These are phyloP conservation scores for Umbelopsis isabellina DNA, from an alignment of 192 early-diverging fungal genomes.

Conservation along the genomic window DNA sequence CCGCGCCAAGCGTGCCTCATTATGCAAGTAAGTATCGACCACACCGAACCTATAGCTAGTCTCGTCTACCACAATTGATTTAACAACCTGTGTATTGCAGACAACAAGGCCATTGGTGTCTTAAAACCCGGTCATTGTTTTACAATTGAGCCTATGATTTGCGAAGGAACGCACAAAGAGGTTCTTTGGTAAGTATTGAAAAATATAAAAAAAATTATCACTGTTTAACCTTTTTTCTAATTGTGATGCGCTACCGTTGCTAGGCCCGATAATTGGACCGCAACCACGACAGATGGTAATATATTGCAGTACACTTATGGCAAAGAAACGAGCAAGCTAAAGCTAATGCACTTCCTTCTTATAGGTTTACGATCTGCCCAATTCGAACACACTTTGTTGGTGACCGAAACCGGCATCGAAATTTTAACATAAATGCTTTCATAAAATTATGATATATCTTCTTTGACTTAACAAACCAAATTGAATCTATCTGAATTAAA, in stretches of 20 bases:
- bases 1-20: conserved; percentile 88
- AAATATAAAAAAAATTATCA: not conserved
- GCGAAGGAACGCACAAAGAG: conserved; percentile 74
- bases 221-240: not conserved
- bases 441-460: too few species aligned
- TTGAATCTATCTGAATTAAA: too few species aligned
- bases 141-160: conserved; percentile 99
- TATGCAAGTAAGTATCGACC: conserved; percentile 65
- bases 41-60: not conserved
- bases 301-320: conserved; percentile 1
- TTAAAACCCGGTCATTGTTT: conserved; percentile 96
- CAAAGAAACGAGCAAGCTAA: too few species aligned
- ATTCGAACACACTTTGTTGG: conserved; percentile 95
- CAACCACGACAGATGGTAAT: conserved; percentile 90
- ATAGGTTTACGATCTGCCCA: conserved; percentile 72
- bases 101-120: conserved; percentile 94
- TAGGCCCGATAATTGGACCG: conserved; percentile 87
- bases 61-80: not conserved
- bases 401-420: conserved; percentile 91
- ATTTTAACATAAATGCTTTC: conserved; percentile 59
- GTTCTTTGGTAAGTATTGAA: conserved; percentile 51
- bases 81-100: conserved; percentile 3
- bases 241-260: not conserved
- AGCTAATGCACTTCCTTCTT: too few species aligned
- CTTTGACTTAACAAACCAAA: too few species aligned